A percentile compares a stretch with the other conserved stretches of the same genome.
phyloP scores from a whole-genome alignment of 306 rosid species.

The Dryas alaskensis region DNA sequence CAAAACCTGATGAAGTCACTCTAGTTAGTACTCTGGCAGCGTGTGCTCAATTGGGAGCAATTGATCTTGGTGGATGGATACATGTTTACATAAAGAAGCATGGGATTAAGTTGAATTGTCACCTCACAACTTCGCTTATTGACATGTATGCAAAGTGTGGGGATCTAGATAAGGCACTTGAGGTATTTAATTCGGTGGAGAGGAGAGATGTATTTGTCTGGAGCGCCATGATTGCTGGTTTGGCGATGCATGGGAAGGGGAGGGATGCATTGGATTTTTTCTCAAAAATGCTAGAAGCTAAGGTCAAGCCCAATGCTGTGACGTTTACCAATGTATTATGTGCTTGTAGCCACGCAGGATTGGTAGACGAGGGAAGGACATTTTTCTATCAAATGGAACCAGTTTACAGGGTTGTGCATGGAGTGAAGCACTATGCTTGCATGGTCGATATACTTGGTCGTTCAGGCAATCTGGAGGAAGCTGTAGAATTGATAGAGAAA shows the following conservation, averaged over 20 bases:
- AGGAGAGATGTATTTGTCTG: conserved; percentile 59
- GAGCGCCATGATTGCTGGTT: conserved; percentile 65
- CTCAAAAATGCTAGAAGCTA: conserved; percentile 46
- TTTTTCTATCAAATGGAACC: conserved; percentile 55
- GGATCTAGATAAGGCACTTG: conserved; percentile 51
- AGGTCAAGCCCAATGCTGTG: conserved; percentile 58
- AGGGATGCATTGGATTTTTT: conserved; percentile 48
- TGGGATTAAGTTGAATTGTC: conserved; percentile 42
- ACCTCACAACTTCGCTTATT: conserved; percentile 51
- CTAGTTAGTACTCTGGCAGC: conserved; percentile 54
- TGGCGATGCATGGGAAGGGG: conserved; percentile 66
- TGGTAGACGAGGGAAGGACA: conserved; percentile 45
- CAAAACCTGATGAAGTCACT: conserved; percentile 56
- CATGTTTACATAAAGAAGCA: conserved; percentile 51
- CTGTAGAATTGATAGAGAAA: conserved; percentile 38
- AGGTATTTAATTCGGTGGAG: conserved; percentile 41
- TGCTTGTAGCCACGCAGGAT: conserved; percentile 60
- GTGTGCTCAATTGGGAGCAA: conserved; percentile 60
- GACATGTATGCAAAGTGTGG: conserved; percentile 76
- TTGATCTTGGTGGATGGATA: conserved; percentile 63
- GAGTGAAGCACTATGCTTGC: conserved; percentile 52
- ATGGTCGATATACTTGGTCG: conserved; percentile 58
- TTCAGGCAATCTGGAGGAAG: conserved; percentile 53
- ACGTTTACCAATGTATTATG: conserved; percentile 58
- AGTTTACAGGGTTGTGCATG: conserved; percentile 51